A percentile compares a stretch with the other conserved stretches of the same genome.
phyloP scores from a whole-genome alignment of 2,329 filamentous ascomycete genomes.

The Peltaster fructicola region DNA sequence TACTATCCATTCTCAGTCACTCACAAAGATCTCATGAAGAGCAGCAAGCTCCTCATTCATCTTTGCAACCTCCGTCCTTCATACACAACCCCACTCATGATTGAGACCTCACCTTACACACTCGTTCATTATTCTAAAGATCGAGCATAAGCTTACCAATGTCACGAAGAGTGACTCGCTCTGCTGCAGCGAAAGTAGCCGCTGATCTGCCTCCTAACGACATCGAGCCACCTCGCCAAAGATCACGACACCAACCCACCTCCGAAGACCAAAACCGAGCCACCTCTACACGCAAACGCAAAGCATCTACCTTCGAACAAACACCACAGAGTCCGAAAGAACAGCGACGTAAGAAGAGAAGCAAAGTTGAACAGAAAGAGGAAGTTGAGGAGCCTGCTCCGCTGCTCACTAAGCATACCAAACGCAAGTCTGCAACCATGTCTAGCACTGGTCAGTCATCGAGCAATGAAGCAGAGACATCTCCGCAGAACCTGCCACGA shows the following conservation, averaged over 20 bases:
- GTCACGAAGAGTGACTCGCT: slow-evolving; percentile 92
- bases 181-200: slow-evolving; percentile 64
- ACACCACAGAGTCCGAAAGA: slow-evolving; percentile 29
- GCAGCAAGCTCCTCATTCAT: too few relatives aligned
- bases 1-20: too few relatives aligned
- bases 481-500: slow-evolving; percentile 36
- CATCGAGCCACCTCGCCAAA: too few relatives aligned
- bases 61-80: too few relatives aligned
- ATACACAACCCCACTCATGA: too few relatives aligned
- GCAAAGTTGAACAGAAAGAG: slow-evolving; percentile 28
- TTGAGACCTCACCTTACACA: too few relatives aligned
- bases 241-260: slow-evolving; percentile 26
- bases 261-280: slow-evolving; percentile 12
- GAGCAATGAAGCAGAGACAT: slow-evolving; percentile 45
- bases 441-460: slow-evolving; percentile 50
- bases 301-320: slow-evolving; percentile 38
- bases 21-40: too few relatives aligned
- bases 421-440: slow-evolving; percentile 39
- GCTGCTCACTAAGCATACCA: slow-evolving; percentile 41
- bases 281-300: slow-evolving; percentile 49
- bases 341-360: slow-evolving; percentile 38
- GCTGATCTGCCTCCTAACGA: slow-evolving; percentile 30
- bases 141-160: slow-evolving; percentile 63
- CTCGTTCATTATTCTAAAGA: too few relatives aligned
- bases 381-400: slow-evolving; percentile 20